Conservation (phyloP, 306 rosid genomes). For the Rosa rugosa region DNA sequence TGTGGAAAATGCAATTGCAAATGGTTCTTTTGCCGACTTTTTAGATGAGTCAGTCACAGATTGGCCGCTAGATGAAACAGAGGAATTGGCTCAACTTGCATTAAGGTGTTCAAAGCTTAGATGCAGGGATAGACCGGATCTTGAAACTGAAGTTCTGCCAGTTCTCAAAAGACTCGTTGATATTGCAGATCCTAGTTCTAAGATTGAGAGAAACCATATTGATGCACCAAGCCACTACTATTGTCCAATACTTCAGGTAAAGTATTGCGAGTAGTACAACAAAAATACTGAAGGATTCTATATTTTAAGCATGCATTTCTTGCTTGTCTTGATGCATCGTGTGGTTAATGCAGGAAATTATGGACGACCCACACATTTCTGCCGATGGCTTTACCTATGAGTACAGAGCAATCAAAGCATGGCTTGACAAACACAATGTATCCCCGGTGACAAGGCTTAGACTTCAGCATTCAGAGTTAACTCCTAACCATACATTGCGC, state of each 20-base stretch:
- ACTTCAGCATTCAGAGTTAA: slow-evolving; percentile 56
- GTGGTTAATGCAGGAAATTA: slow-evolving; percentile 62
- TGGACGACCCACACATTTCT: slow-evolving; percentile 85
- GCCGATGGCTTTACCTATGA: slow-evolving; percentile 91
- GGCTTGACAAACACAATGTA: slow-evolving; percentile 71
- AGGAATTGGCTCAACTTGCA: slow-evolving; percentile 66
- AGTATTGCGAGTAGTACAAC: slow-evolving; percentile 4
- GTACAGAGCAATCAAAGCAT: slow-evolving; percentile 81
- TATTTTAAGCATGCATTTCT: not conserved
- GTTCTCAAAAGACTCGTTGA: slow-evolving; percentile 56
- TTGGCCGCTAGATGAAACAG: slow-evolving; percentile 81
- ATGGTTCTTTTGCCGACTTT: slow-evolving; percentile 47
- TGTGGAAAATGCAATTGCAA: slow-evolving; percentile 65
- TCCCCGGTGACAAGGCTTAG: slow-evolving; percentile 73
- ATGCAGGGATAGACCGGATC: slow-evolving; percentile 97
- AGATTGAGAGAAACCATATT: slow-evolving; percentile 32
- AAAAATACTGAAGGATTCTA: not conserved
- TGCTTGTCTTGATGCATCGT: slow-evolving; percentile 5
- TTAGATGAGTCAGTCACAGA: slow-evolving; percentile 71
- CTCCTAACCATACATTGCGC: slow-evolving; percentile 74
- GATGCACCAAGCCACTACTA: slow-evolving; percentile 72
- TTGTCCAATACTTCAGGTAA: slow-evolving; percentile 96
- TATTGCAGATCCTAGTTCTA: slow-evolving; percentile 51
- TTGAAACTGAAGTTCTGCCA: slow-evolving; percentile 85
- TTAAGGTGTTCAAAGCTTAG: slow-evolving; percentile 70